Percentiles rank a stretch among this genome's conserved stretches.
Conservation (phyloP, 371 early-diverging fungal species). For the Sanchytrium tribonematis region DNA sequence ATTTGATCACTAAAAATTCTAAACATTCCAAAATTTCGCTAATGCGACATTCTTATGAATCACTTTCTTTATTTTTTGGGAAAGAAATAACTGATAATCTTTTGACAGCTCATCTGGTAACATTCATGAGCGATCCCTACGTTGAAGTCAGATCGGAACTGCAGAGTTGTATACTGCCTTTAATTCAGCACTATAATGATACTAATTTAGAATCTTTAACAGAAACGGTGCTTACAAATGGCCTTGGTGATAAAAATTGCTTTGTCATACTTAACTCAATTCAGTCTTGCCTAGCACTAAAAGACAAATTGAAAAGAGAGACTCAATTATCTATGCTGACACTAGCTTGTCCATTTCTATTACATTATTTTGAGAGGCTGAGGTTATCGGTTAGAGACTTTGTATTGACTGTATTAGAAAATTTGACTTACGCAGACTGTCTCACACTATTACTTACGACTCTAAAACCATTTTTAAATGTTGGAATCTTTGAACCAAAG, state of each 20-base stretch:
- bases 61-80: not conserved
- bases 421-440: not conserved
- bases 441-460: not conserved
- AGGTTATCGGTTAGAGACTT: not conserved
- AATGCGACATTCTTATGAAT: not conserved
- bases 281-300: not conserved
- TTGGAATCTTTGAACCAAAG: not conserved
- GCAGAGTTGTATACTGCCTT: not conserved
- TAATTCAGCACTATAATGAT: too few species aligned
- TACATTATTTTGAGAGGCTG: not conserved
- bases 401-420: not conserved
- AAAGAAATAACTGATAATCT: not conserved
- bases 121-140: not conserved
- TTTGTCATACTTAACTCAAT: not conserved
- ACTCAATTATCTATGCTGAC: not conserved
- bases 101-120: not conserved
- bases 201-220: not conserved
- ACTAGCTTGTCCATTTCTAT: not conserved
- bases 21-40: not conserved
- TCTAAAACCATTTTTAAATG: not conserved
- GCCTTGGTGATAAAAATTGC: not conserved
- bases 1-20: not conserved
- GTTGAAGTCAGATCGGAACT: not conserved
- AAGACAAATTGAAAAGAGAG: not conserved
- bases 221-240: not conserved